Percentiles rank a stretch among this genome's conserved stretches.
phyloP scores from a whole-genome alignment of 1,284 basidiomycete species.

The Ustanciosporium gigantosporum region DNA sequence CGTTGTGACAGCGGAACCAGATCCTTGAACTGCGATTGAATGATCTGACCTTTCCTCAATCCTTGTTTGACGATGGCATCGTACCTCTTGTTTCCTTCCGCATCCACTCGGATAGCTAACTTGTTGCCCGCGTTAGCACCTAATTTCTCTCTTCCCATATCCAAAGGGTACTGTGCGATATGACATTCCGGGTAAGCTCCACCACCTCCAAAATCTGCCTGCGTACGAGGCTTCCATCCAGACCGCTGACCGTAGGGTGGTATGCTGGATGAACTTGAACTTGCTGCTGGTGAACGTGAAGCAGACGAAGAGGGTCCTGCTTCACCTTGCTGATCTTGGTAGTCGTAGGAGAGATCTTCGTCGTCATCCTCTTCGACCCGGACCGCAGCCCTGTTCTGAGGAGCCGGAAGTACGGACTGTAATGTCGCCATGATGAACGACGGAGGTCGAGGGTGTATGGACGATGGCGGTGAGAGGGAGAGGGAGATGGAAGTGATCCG shows the following conservation, averaged over 20 bases:
- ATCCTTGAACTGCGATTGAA: constrained; percentile 97
- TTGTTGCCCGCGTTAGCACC: constrained; percentile 63
- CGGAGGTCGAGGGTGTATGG: too few species aligned
- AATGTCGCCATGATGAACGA: constrained; percentile 43
- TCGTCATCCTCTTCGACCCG: constrained; percentile 8
- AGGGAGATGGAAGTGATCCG: neutral
- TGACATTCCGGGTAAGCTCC: constrained; percentile 97
- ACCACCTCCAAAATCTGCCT: constrained; percentile 87
- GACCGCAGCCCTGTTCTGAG: constrained; percentile 11
- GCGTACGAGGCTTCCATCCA: constrained; percentile 81
- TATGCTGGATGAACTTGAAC: constrained; percentile 50
- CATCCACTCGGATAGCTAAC: constrained; percentile 92
- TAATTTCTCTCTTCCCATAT: constrained; percentile 86
- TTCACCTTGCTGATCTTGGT: constrained; percentile 12
- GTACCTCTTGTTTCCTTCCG: constrained; percentile 92
- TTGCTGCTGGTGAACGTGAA: too few species aligned
- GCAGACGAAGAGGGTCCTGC: constrained; percentile 16
- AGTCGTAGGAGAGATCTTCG: too few species aligned
- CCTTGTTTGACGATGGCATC: constrained; percentile 96
- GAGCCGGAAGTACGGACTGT: constrained; percentile 39
- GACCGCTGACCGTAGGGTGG: constrained; percentile 82
- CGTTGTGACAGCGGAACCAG: constrained; percentile 89
- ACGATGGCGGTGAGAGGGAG: neutral
- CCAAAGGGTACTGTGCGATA: constrained; percentile 92
- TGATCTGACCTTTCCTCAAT: constrained; percentile 77